Conservation (phyloP, 345 rosid species). For the Corchorus olitorius region DNA sequence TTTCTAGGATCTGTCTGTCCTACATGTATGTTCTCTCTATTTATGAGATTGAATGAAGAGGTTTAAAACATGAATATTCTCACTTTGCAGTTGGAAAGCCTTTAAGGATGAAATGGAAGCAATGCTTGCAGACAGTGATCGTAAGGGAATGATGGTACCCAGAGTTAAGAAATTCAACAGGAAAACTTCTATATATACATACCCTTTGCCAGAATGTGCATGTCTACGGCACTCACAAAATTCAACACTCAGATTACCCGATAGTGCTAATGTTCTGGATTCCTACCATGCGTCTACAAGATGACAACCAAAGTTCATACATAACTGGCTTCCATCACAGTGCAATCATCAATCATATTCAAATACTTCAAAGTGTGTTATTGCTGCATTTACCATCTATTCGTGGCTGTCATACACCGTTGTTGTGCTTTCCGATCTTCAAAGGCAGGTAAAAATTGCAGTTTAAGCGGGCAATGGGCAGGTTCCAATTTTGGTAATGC, state of each 20-base stretch:
- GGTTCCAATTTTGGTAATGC: conserved; percentile 29
- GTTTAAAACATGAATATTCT: conserved; percentile 7
- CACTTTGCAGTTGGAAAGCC: conserved; percentile 69
- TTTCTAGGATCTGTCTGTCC: not conserved
- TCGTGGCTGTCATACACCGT: not conserved
- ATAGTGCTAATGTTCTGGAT: conserved; percentile 14
- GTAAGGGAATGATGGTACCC: conserved; percentile 83
- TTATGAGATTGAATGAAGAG: not conserved
- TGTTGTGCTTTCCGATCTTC: conserved; percentile 12
- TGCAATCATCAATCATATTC: conserved; percentile 13
- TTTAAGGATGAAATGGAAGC: conserved; percentile 66
- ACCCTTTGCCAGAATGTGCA: conserved; percentile 84
- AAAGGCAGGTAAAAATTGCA: conserved; percentile 20
- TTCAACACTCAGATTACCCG: conserved; percentile 39
- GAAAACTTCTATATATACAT: conserved; percentile 79
- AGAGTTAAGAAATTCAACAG: conserved; percentile 78
- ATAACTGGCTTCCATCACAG: not conserved
- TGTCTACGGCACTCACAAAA: conserved; percentile 65
- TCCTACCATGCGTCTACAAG: conserved; percentile 19
- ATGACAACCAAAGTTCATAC: not conserved
- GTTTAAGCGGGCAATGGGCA: not conserved
- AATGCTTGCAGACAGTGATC: conserved; percentile 82
- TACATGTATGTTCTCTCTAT: not conserved
- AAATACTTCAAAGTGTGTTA: not conserved
- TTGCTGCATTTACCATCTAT: conserved; percentile 19